Base-by-base conservation (phyloP, 1,284 basidiomycete genomes). In the Marasmius fiardii region DNA sequence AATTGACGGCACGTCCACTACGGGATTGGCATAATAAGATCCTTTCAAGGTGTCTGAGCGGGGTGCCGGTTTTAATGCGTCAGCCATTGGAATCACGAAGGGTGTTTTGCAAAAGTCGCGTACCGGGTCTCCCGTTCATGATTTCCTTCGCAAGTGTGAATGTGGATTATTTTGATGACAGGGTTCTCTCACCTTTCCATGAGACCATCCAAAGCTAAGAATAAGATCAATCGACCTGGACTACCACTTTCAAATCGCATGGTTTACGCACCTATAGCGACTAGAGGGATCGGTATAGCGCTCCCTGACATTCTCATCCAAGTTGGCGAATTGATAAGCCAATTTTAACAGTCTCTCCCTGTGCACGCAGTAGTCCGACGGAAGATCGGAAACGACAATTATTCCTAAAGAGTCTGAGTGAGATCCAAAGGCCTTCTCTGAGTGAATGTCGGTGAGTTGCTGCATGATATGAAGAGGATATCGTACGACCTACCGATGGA, bases 191-290 rank as follows among this genome's bases (percentile, higher is more conserved):
- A 86, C 88, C 79, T 95, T 95, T 52, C 94, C 94, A 71, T 94
- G 90, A 43, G 88, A 92, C 94, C 94, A 97, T 20, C 94, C 94
- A 69, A 94, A 95, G 67, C 90, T 91, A n/a, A n/a, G n/a, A n/a
- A n/a, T n/a, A n/a, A n/a, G n/a, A 49, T 28, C 56, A n/a, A 7
- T 23, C 45, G 48, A 44, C 51, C 8, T 16, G 47, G 56, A 16
- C 52, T 28, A 3, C 7, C 43, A 31, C n/a, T 21, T 18, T 57
- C 26, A 53, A 33, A 55, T 23, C 18, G 53, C 34, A 48, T 54
- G 7, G 35, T 50, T 12, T 23, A 20, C 49, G 24, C 3, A 87
- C 90, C 88, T 91, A 61, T 90, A 92, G 58, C 79, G 79, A 64
- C 83, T 90, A 24, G 65, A 70, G 2, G 81, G 68, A 70, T 92